Percentiles rank a stretch among this genome's conserved stretches.
Evolutionary conservation across 2,329 filamentous ascomycete genomes (phyloP).

Genomic region (Neopestalotiopsis sp.): DNA sequence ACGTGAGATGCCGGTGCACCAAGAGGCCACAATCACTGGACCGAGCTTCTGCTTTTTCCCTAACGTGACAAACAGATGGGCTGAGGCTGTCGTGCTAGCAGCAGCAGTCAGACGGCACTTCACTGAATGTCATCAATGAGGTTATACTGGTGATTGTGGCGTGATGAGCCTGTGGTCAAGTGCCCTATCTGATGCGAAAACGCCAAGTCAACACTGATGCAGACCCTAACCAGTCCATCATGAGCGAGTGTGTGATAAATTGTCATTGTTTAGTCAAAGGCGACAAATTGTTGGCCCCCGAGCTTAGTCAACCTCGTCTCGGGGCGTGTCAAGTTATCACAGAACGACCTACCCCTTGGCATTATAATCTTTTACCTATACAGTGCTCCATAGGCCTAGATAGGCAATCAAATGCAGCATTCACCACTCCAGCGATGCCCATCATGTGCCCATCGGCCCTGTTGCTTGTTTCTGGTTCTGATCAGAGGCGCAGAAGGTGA

Average conservation of each 20-base stretch:
- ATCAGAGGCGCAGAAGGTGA: background rate
- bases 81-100: background rate
- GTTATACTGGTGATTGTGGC: background rate
- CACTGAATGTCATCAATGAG: background rate
- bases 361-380: background rate
- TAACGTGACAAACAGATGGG: background rate
- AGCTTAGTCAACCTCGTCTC: slow-evolving; percentile 2
- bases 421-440: background rate
- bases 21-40: background rate
- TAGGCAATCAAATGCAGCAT: background rate
- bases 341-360: background rate
- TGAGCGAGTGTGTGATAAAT: background rate
- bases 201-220: background rate
- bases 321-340: background rate
- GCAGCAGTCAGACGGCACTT: background rate
- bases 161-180: background rate
- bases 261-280: background rate
- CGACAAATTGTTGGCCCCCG: background rate
- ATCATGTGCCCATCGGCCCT: background rate
- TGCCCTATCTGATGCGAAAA: background rate
- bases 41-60: background rate
- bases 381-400: too few species aligned
- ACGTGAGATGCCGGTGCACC: slow-evolving; percentile 10
- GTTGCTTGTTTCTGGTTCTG: background rate
- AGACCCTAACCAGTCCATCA: background rate